phyloP scores from a whole-genome alignment of 768 basidiomycete species.

The Hypholoma sublateritium region DNA sequence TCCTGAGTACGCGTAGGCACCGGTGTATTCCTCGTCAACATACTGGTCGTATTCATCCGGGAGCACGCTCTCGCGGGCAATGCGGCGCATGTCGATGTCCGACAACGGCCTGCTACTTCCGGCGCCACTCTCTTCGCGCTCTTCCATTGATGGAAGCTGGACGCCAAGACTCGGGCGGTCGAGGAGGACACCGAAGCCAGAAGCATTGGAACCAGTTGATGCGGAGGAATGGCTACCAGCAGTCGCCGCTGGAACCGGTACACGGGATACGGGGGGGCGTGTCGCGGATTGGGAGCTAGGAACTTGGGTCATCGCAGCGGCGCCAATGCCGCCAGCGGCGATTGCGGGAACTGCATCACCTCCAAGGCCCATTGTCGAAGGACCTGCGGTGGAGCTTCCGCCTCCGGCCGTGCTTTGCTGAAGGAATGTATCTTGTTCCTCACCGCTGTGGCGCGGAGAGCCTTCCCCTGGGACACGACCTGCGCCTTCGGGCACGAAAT shows the following conservation, averaged over 20 bases:
- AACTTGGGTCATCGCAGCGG: constrained; percentile 17
- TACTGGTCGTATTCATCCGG: constrained; percentile 24
- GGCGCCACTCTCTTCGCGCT: constrained; percentile 15
- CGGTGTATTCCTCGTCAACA: constrained; percentile 23
- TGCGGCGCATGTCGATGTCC: constrained; percentile 33
- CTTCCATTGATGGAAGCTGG: constrained; percentile 30
- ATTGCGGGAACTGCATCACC: constrained; percentile 9
- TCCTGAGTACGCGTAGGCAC: constrained; percentile 29
- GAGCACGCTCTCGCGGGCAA: constrained; percentile 35
- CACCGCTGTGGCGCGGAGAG: constrained; percentile 67
- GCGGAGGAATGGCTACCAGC: constrained; percentile 37
- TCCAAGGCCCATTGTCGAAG: not conserved
- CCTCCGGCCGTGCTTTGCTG: constrained; percentile 29
- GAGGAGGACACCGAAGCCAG: constrained; percentile 43
- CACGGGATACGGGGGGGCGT: constrained; percentile 28
- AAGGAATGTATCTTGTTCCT: constrained; percentile 68
- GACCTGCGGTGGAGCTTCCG: constrained; percentile 6
- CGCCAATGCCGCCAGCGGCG: not conserved
- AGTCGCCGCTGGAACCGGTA: constrained; percentile 36
- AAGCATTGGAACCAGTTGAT: constrained; percentile 43
- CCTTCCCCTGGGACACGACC: constrained; percentile 54
- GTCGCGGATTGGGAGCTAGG: constrained; percentile 21
- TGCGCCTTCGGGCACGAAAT: constrained; percentile 37
- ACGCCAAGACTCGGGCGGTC: constrained; percentile 42
- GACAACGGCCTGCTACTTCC: constrained; percentile 33